These are phyloP conservation scores for Botryotinia narcissicola DNA, from an alignment of 2,329 filamentous ascomycete genomes.

Conservation along the genomic window DNA sequence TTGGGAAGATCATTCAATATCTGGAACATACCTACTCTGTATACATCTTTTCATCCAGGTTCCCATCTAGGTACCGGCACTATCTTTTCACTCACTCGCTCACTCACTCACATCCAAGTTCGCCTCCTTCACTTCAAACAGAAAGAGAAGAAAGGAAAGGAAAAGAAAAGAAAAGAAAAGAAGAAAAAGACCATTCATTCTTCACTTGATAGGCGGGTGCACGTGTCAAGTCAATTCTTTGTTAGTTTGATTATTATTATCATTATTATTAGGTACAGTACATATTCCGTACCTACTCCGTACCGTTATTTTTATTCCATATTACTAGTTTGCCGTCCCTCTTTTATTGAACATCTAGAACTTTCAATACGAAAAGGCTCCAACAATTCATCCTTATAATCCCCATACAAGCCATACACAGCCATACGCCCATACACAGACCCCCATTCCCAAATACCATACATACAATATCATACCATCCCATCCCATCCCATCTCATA, in stretches of 20 bases:
- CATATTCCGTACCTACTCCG: not conserved
- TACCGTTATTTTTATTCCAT: not conserved
- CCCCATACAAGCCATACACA: not conserved
- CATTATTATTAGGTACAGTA: not conserved
- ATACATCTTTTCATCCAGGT: not conserved
- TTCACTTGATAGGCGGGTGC: not conserved
- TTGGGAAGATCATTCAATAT: not conserved
- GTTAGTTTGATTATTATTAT: not conserved
- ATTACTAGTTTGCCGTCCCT: not conserved
- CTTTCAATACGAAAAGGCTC: not conserved
- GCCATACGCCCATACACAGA: not conserved
- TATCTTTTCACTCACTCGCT: not conserved
- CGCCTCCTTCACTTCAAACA: not conserved
- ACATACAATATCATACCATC: not conserved
- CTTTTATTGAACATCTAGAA: constrained; percentile 13
- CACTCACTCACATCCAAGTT: not conserved
- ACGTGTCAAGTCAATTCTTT: constrained; percentile 8
- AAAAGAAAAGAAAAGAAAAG: too few species aligned
- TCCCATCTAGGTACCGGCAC: not conserved
- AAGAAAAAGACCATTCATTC: not conserved
- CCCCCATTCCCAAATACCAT: not conserved
- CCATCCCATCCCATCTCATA: not conserved
- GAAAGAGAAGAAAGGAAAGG: not conserved
- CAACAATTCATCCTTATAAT: not conserved
- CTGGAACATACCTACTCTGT: not conserved